phyloP scores from a whole-genome alignment of 2,329 filamentous ascomycete genomes.

The Purpureocillium takamizusanense region DNA sequence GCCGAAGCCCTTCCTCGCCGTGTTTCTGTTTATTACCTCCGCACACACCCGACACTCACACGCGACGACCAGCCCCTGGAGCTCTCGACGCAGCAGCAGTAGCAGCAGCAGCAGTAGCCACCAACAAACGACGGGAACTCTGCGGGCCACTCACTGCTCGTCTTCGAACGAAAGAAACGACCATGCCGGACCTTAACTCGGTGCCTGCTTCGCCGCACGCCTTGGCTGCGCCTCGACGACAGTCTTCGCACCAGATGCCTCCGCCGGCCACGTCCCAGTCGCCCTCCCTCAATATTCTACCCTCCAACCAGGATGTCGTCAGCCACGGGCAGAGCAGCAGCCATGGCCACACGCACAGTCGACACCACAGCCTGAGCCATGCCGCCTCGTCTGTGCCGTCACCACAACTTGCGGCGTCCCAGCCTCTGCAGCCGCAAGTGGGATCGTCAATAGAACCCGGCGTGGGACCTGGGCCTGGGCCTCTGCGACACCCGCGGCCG shows the following conservation, averaged over 20 bases:
- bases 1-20: too few relatives aligned
- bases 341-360: constrained; percentile 6
- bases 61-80: too few relatives aligned
- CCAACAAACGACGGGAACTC: neutral
- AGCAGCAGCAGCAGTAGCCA: too few relatives aligned
- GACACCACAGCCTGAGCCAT: constrained; percentile 6
- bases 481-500: constrained; percentile 77
- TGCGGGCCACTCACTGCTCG: neutral
- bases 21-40: too few relatives aligned
- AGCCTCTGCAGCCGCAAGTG: constrained; percentile 19
- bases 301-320: constrained; percentile 44
- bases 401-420: constrained; percentile 8
- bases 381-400: constrained; percentile 22
- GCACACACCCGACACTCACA: too few relatives aligned
- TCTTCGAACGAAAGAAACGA: neutral
- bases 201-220: constrained; percentile 41
- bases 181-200: constrained; percentile 48
- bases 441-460: constrained; percentile 27
- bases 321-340: constrained; percentile 16
- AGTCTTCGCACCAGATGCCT: constrained; percentile 34
- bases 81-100: too few relatives aligned
- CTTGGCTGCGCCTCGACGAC: constrained; percentile 31
- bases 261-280: constrained; percentile 27
- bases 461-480: constrained; percentile 53
- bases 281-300: constrained; percentile 45